Percentiles rank a stretch among this genome's conserved stretches.
These are phyloP conservation scores for Vanrija sp. DNA, from an alignment of 1,284 basidiomycete species.

Conservation along the genomic window DNA sequence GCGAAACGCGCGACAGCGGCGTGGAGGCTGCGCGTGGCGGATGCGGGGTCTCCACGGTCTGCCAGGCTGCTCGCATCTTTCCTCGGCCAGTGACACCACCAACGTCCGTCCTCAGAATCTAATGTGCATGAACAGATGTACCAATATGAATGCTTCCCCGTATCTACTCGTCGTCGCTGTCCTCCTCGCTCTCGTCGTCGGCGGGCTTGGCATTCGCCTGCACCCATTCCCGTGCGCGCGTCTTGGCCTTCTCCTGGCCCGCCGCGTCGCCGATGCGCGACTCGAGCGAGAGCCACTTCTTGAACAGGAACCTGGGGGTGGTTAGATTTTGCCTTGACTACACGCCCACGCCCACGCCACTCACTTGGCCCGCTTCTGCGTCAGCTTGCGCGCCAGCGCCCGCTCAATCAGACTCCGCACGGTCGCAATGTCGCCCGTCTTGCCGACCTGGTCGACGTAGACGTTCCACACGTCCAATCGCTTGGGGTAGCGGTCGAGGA, in stretches of 20 bases:
- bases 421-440: constrained; percentile 69
- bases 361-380: constrained; percentile 89
- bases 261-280: constrained; percentile 79
- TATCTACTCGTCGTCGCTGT: constrained; percentile 15
- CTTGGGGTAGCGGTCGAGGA: constrained; percentile 89
- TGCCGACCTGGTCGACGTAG: constrained; percentile 93
- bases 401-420: constrained; percentile 79
- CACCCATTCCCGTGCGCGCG: constrained; percentile 80
- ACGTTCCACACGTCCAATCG: constrained; percentile 94
- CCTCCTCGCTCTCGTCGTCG: constrained; percentile 15
- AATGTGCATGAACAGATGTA: not conserved
- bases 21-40: not conserved
- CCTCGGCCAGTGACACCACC: not conserved
- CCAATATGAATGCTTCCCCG: not conserved
- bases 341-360: constrained; percentile 25
- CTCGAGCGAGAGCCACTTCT: constrained; percentile 94
- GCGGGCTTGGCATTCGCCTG: constrained; percentile 32
- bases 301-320: constrained; percentile 72
- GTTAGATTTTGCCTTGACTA: too few relatives aligned
- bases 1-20: too few relatives aligned
- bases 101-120: not conserved
- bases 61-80: not conserved
- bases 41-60: not conserved
- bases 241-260: constrained; percentile 76
- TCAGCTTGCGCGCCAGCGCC: constrained; percentile 77